Conservation (phyloP, 129 eudicot genomes). For the Pulicaria dysenterica region DNA sequence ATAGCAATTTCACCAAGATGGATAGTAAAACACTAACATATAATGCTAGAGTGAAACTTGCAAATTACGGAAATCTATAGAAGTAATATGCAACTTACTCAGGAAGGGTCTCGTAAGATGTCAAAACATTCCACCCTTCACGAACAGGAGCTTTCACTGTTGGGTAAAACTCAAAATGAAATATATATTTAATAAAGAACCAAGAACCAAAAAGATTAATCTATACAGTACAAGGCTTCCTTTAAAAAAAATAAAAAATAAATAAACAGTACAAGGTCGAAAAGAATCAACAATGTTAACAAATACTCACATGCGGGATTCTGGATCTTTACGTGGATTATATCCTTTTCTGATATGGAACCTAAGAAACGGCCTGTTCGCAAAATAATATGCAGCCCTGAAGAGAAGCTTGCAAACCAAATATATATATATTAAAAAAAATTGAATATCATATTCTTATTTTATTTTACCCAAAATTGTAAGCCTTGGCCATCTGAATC, state of each 20-base stretch:
- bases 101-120: constrained; percentile 93
- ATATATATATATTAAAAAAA: constrained; percentile 2
- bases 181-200: too few species aligned
- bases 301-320: constrained; percentile 78
- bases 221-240: too few species aligned
- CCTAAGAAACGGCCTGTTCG: constrained; percentile 81
- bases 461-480: constrained; percentile 2
- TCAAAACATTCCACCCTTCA: constrained; percentile 93
- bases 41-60: constrained; percentile 24
- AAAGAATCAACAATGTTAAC: too few species aligned
- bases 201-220: too few species aligned
- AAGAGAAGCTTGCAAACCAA: constrained; percentile 68
- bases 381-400: constrained; percentile 77
- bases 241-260: too few species aligned
- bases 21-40: constrained; percentile 7
- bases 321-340: constrained; percentile 96
- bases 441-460: background rate
- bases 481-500: constrained; percentile 1
- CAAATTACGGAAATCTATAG: background rate
- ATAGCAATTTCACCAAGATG: constrained; percentile 16
- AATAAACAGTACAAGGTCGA: too few species aligned
- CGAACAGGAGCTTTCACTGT: constrained; percentile 97
- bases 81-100: constrained; percentile 62
- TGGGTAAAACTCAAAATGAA: too few species aligned
- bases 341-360: constrained; percentile 94